Percentiles rank a stretch among this genome's conserved stretches.
Evolutionary conservation across 2,329 filamentous ascomycete genomes (phyloP).

Genomic region (Scedosporium apiospermum): DNA sequence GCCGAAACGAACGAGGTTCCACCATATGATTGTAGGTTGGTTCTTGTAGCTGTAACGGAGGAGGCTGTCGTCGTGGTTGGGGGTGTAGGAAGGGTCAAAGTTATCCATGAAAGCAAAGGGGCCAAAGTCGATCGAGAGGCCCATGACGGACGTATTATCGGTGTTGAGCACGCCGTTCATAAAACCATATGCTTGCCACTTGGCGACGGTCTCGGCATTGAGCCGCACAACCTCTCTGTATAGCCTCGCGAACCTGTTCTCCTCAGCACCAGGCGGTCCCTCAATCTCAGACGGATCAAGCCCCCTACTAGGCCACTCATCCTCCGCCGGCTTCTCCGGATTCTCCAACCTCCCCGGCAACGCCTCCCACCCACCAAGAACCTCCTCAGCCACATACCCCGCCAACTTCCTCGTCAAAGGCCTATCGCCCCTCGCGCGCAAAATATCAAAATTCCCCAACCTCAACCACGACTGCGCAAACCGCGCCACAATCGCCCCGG

Average conservation of each 20-base stretch:
- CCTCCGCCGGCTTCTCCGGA: slow-evolving; percentile 35
- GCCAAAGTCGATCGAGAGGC: slow-evolving; percentile 86
- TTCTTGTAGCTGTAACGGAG: slow-evolving; percentile 87
- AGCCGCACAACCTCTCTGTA: slow-evolving; percentile 80
- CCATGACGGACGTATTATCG: slow-evolving; percentile 88
- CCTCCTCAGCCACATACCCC: slow-evolving; percentile 78
- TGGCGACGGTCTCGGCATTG: slow-evolving; percentile 80
- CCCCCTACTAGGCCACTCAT: slow-evolving; percentile 35
- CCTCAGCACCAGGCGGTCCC: slow-evolving; percentile 56
- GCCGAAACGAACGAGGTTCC: slow-evolving; percentile 88
- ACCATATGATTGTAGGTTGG: slow-evolving; percentile 95
- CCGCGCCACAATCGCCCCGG: slow-evolving; percentile 83
- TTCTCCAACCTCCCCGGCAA: slow-evolving; percentile 54
- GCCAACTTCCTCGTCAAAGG: slow-evolving; percentile 63
- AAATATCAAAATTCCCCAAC: slow-evolving; percentile 93
- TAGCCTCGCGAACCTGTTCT: slow-evolving; percentile 80
- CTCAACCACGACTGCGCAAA: slow-evolving; percentile 90
- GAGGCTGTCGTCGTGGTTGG: slow-evolving; percentile 88
- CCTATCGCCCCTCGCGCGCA: slow-evolving; percentile 71
- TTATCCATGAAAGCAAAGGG: slow-evolving; percentile 97
- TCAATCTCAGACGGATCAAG: slow-evolving; percentile 51
- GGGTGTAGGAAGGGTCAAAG: slow-evolving; percentile 89
- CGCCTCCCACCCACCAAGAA: slow-evolving; percentile 80
- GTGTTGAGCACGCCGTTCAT: slow-evolving; percentile 98
- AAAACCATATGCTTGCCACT: slow-evolving; percentile 98